Evolutionary conservation across 169 alveolate genomes (phyloP).

Genomic region (Plasmodium inui): DNA sequence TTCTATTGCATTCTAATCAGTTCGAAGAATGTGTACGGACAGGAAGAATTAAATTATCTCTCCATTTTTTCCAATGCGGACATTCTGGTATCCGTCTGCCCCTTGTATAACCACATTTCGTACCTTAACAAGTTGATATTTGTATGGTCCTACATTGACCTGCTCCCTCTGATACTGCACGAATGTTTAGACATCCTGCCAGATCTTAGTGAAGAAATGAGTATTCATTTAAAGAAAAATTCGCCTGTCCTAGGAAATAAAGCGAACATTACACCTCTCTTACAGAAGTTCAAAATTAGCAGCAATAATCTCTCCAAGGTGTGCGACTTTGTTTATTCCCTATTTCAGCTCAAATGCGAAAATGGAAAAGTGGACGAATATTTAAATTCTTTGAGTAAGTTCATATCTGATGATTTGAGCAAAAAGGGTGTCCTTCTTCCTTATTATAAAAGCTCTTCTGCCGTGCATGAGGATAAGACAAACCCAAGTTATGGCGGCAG

Average conservation of each 20-base stretch:
- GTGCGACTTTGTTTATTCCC: constrained; percentile 26
- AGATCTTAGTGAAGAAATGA: constrained; percentile 9
- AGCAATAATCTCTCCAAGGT: constrained; percentile 18
- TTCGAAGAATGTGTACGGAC: constrained; percentile 35
- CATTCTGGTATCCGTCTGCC: constrained; percentile 46
- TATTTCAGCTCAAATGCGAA: constrained; percentile 66
- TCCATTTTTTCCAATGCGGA: constrained; percentile 69
- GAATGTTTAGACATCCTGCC: constrained; percentile 58
- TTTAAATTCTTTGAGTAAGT: constrained; percentile 30
- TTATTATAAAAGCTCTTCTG: neutral
- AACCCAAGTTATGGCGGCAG: neutral
- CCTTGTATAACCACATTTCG: constrained; percentile 25
- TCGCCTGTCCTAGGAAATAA: constrained; percentile 20
- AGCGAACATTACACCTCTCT: neutral
- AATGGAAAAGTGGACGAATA: constrained; percentile 61
- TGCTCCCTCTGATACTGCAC: constrained; percentile 36
- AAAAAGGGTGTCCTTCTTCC: constrained; percentile 10
- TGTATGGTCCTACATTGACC: constrained; percentile 67
- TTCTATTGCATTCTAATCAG: constrained; percentile 53
- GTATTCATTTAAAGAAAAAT: constrained; percentile 52
- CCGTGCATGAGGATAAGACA: neutral
- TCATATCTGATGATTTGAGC: constrained; percentile 13
- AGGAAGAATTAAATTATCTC: constrained; percentile 68
- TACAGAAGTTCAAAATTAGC: constrained; percentile 49
- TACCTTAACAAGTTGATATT: constrained; percentile 31